These are phyloP conservation scores for Rhizopus arrhizus DNA, from an alignment of 371 early-diverging fungal species.

Conservation along the genomic window DNA sequence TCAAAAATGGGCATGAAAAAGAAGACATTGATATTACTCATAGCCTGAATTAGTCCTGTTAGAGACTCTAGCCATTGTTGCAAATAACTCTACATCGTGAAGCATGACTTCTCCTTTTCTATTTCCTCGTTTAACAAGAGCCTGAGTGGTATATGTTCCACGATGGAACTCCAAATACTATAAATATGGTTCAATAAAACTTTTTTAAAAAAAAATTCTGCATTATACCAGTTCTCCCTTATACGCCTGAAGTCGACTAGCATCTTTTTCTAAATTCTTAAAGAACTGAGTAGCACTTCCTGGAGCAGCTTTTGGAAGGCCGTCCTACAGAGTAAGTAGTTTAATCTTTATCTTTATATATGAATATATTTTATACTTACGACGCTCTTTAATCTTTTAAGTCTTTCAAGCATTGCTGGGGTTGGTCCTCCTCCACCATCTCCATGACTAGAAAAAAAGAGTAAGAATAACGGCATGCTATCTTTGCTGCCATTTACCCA, in stretches of 20 bases:
- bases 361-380: conserved; percentile 31
- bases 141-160: conserved; percentile 96
- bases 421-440: conserved; percentile 98
- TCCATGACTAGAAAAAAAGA: conserved; percentile 63
- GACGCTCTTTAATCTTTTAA: conserved; percentile 72
- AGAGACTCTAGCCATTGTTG: conserved; percentile 45
- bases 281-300: conserved; percentile 84
- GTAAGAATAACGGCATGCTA: background rate
- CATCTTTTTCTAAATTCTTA: conserved; percentile 66
- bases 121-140: conserved; percentile 82
- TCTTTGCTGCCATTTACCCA: conserved; percentile 30
- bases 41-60: conserved; percentile 14
- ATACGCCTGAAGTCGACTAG: conserved; percentile 78
- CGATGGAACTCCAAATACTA: conserved; percentile 89
- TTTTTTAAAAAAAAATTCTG: background rate
- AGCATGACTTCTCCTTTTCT: conserved; percentile 84
- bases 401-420: conserved; percentile 83
- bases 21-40: conserved; percentile 5
- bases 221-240: conserved; percentile 85
- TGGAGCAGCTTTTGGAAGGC: conserved; percentile 70
- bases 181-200: background rate
- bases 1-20: background rate
- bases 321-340: conserved; percentile 52
- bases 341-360: background rate
- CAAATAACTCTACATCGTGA: conserved; percentile 80